Evolutionary conservation across 805 yeast genomes (phyloP).

Genomic region (Schwanniomyces yamadae): DNA sequence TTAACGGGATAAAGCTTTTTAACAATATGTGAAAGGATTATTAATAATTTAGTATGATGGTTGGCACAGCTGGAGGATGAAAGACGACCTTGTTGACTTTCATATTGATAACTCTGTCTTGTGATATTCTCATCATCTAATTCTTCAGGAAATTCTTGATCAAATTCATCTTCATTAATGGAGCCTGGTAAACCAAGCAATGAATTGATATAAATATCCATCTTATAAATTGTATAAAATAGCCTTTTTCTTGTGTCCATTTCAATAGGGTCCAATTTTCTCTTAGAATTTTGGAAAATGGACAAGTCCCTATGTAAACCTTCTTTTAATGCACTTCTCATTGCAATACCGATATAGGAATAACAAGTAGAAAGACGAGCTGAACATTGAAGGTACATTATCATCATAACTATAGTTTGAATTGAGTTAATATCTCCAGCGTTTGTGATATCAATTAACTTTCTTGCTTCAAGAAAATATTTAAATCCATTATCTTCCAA

Average conservation of each 20-base stretch:
- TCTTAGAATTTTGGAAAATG: slow-evolving; percentile 43
- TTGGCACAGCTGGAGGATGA: slow-evolving; percentile 81
- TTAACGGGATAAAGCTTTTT: slow-evolving; percentile 74
- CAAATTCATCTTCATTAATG: slow-evolving; percentile 73
- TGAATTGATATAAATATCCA: slow-evolving; percentile 87
- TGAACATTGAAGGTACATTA: slow-evolving; percentile 81
- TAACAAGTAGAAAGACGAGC: slow-evolving; percentile 86
- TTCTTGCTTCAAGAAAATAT: slow-evolving; percentile 78
- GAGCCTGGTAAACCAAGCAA: slow-evolving; percentile 83
- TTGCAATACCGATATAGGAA: slow-evolving; percentile 84
- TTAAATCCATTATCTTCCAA: slow-evolving; percentile 75
- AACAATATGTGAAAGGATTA: slow-evolving; percentile 69
- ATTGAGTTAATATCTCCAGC: slow-evolving; percentile 79
- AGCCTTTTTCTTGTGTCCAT: slow-evolving; percentile 79
- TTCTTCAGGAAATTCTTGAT: slow-evolving; percentile 82
- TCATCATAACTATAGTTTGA: slow-evolving; percentile 84
- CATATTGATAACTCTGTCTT: slow-evolving; percentile 50
- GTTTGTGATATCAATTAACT: slow-evolving; percentile 77
- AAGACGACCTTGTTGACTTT: slow-evolving; percentile 50
- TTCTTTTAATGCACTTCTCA: slow-evolving; percentile 77
- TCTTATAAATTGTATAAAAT: slow-evolving; percentile 86
- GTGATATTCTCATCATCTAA: slow-evolving; percentile 86
- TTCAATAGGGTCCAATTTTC: slow-evolving; percentile 71
- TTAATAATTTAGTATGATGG: slow-evolving; percentile 73
- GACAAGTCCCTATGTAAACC: slow-evolving; percentile 75